Conservation (phyloP, 208 protist species). For the Acanthamoeba sp. region DNA sequence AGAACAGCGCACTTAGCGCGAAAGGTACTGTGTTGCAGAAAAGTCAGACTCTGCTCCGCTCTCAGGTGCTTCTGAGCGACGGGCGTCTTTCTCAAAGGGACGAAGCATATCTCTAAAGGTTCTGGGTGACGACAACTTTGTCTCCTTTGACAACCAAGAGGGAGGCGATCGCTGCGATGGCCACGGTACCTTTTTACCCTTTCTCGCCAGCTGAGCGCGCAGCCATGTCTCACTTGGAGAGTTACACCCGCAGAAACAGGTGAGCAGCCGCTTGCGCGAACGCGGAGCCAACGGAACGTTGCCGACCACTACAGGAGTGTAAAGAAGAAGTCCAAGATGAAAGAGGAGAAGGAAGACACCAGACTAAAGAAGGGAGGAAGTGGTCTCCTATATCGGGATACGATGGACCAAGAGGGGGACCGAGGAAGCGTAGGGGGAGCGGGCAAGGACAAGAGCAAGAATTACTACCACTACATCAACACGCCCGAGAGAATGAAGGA, state of each 20-base stretch:
- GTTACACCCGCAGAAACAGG: not conserved
- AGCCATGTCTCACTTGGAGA: not conserved
- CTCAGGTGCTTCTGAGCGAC: not conserved
- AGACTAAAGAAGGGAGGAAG: not conserved
- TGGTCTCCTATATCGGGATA: too few species aligned
- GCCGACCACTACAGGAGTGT: not conserved
- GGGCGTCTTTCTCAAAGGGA: not conserved
- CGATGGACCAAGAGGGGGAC: too few species aligned
- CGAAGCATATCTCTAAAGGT: not conserved
- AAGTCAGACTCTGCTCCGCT: too few species aligned
- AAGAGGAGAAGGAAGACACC: not conserved
- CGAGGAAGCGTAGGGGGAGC: too few species aligned
- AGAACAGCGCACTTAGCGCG: too few species aligned
- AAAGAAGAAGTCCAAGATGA: not conserved
- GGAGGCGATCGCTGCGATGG: too few species aligned
- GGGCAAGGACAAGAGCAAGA: not conserved
- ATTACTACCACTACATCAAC: constrained; percentile 17
- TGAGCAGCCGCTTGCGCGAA: not conserved
- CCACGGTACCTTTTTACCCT: too few species aligned
- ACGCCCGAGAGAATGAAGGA: not conserved
- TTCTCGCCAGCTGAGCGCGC: too few species aligned
- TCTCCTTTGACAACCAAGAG: not conserved
- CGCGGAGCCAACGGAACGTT: not conserved
- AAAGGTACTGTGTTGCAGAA: too few species aligned
- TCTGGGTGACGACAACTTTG: not conserved